Conservation (phyloP, 2,329 filamentous ascomycete species). For the Cordyceps farinosa region DNA sequence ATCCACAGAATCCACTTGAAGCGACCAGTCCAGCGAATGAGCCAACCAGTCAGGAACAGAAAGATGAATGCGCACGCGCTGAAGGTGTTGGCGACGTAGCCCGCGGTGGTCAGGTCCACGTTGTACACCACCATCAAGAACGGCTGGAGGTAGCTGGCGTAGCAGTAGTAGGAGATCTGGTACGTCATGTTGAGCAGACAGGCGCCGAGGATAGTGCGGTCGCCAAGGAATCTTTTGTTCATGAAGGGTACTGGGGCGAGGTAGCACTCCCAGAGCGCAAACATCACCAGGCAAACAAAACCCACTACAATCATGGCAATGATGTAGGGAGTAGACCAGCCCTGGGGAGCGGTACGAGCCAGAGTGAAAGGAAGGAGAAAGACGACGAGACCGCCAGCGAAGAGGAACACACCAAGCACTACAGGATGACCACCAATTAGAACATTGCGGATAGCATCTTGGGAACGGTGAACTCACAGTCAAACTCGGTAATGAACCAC, state of each 20-base stretch:
- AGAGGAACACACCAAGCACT: slow-evolving; percentile 53
- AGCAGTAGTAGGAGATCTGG: slow-evolving; percentile 49
- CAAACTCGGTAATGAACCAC: slow-evolving; percentile 5
- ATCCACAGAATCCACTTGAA: slow-evolving; percentile 43
- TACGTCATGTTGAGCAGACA: slow-evolving; percentile 43
- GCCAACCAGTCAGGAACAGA: slow-evolving; percentile 44
- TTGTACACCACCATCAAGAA: slow-evolving; percentile 52
- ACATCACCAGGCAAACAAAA: slow-evolving; percentile 51
- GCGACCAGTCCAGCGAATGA: slow-evolving; percentile 42
- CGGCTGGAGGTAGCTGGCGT: slow-evolving; percentile 54
- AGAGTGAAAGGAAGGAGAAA: slow-evolving; percentile 59
- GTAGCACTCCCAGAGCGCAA: slow-evolving; percentile 55
- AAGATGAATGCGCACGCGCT: slow-evolving; percentile 49
- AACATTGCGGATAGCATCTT: neutral
- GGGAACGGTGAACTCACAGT: neutral
- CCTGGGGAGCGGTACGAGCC: slow-evolving; percentile 36
- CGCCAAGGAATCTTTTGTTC: slow-evolving; percentile 45
- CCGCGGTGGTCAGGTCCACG: slow-evolving; percentile 39
- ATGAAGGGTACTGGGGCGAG: slow-evolving; percentile 57
- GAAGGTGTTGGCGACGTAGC: slow-evolving; percentile 49
- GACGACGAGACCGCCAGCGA: slow-evolving; percentile 54
- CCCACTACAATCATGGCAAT: slow-evolving; percentile 61
- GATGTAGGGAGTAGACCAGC: slow-evolving; percentile 52
- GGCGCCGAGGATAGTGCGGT: slow-evolving; percentile 51
- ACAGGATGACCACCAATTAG: neutral